Conservation (phyloP, 345 rosid species). For the Psidium friedrichsthalianum region DNA sequence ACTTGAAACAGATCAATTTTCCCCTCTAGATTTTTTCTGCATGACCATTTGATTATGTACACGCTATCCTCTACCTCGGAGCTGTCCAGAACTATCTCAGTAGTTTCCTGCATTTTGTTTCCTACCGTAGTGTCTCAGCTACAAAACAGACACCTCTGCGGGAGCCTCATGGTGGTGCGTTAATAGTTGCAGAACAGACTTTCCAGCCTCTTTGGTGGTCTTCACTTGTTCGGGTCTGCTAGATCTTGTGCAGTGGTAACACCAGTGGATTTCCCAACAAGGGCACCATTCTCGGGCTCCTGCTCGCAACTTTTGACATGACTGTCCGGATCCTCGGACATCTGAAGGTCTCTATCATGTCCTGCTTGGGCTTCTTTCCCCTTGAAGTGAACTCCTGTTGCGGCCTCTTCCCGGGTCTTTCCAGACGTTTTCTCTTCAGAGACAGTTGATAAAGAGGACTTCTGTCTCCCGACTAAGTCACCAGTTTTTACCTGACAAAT, state of each 20-base stretch:
- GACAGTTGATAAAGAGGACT: slow-evolving; percentile 5
- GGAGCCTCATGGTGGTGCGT: not conserved
- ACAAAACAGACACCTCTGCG: not conserved
- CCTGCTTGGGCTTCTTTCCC: slow-evolving; percentile 6
- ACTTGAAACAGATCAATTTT: not conserved
- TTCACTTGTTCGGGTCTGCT: not conserved
- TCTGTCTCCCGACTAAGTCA: slow-evolving; percentile 6
- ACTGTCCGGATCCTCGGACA: slow-evolving; percentile 6
- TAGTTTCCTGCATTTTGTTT: not conserved
- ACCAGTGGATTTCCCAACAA: not conserved
- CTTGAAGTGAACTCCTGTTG: not conserved
- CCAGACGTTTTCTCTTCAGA: not conserved
- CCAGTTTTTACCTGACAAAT: slow-evolving; percentile 25
- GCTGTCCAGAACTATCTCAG: not conserved
- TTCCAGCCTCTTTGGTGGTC: not conserved
- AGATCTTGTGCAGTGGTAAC: not conserved
- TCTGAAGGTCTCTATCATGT: slow-evolving; percentile 3
- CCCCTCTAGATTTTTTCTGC: not conserved
- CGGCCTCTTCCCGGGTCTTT: slow-evolving; percentile 2
- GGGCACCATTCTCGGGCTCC: not conserved
- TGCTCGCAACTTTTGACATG: not conserved
- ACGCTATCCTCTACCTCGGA: not conserved
- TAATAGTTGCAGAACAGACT: not conserved
- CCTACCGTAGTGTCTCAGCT: not conserved
- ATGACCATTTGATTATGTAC: not conserved